A percentile compares a stretch with the other conserved stretches of the same genome.
These are phyloP conservation scores for Pestalotiopsis sp. DNA, from an alignment of 2,329 filamentous ascomycete species.

Conservation along the genomic window DNA sequence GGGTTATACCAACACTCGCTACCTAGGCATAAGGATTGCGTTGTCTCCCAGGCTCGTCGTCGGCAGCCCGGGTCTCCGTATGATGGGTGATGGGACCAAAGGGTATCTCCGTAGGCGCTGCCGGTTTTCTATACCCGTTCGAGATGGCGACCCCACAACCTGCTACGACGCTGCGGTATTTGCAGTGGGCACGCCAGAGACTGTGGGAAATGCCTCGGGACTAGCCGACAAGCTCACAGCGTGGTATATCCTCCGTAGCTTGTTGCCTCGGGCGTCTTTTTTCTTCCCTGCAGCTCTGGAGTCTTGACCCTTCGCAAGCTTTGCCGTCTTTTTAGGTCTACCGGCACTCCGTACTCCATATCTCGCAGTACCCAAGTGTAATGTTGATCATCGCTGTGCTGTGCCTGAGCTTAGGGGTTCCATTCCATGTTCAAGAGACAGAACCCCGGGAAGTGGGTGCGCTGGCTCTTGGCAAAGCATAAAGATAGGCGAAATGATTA, in stretches of 20 bases:
- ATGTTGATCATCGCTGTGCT: neutral
- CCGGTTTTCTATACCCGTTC: conserved; percentile 1
- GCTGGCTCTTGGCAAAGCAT: neutral
- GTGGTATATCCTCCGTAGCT: too few species aligned
- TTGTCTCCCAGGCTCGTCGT: neutral
- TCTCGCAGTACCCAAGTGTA: neutral
- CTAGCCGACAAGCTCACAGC: neutral
- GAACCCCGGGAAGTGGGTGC: neutral
- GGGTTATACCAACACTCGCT: neutral
- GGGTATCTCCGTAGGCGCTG: neutral
- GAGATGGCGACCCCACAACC: neutral
- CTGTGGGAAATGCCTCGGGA: neutral
- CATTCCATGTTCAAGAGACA: neutral
- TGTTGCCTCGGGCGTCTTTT: neutral
- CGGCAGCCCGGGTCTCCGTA: neutral
- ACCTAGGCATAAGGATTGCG: neutral
- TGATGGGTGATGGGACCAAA: neutral
- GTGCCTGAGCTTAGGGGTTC: neutral
- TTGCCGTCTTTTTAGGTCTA: too few species aligned
- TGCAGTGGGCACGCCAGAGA: neutral
- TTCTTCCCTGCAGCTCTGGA: neutral
- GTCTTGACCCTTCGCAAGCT: neutral
- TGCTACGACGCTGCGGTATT: conserved; percentile 1
- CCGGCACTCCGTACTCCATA: neutral
- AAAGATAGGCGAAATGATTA: neutral